A percentile compares a stretch with the other conserved stretches of the same genome.
Conservation (phyloP, 2,329 filamentous ascomycete genomes). For the Diplocarpon rosae region DNA sequence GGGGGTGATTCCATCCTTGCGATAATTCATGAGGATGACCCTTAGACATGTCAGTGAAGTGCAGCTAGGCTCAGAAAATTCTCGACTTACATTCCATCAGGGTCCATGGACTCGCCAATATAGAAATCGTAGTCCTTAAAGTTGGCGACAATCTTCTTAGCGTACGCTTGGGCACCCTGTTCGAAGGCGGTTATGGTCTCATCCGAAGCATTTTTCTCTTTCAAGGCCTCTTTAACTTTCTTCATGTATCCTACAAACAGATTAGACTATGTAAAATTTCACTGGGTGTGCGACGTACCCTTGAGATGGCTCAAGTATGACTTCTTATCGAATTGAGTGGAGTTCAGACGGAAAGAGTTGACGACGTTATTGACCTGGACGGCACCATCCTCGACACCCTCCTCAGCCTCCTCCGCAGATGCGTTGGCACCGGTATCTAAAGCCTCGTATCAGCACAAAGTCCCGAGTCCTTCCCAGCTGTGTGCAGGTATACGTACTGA, state of each 20-base stretch:
- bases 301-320: conserved; percentile 74
- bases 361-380: conserved; percentile 87
- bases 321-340: conserved; percentile 80
- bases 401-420: conserved; percentile 81
- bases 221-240: conserved; percentile 62
- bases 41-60: conserved; percentile 12
- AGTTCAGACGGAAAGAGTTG: conserved; percentile 79
- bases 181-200: conserved; percentile 71
- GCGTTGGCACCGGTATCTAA: conserved; percentile 89
- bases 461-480: too few relatives aligned
- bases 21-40: conserved; percentile 90
- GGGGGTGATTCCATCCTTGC: conserved; percentile 87
- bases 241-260: conserved; percentile 91
- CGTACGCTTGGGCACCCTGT: conserved; percentile 58
- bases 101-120: conserved; percentile 85
- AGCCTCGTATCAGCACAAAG: conserved; percentile 14
- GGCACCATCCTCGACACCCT: conserved; percentile 57
- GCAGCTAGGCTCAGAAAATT: too few relatives aligned
- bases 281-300: conserved; percentile 42
- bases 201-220: conserved; percentile 48
- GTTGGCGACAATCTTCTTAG: conserved; percentile 70
- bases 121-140: conserved; percentile 97
- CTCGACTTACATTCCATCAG: conserved; percentile 74
- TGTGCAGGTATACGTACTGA: conserved; percentile 47
- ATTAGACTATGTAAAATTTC: too few relatives aligned